These are phyloP conservation scores for Geotrichum klebahnii DNA, from an alignment of 1,139 yeast species.

Conservation along the genomic window DNA sequence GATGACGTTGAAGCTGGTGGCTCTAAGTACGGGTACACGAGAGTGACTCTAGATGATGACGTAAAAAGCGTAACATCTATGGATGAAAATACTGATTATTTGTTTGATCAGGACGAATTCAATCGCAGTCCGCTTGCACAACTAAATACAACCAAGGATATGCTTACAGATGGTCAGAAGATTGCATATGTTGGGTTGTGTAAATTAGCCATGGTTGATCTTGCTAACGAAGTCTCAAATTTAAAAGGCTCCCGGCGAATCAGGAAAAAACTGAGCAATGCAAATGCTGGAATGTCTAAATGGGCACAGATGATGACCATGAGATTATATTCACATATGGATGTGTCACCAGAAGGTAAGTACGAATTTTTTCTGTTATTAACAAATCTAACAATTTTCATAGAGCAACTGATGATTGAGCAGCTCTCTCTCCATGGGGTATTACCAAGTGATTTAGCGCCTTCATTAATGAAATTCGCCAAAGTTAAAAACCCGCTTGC, in stretches of 20 bases:
- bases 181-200: slow-evolving; percentile 89
- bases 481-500: slow-evolving; percentile 34
- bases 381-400: slow-evolving; percentile 5
- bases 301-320: slow-evolving; percentile 79
- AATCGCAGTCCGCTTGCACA: slow-evolving; percentile 57
- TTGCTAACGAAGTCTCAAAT: slow-evolving; percentile 74
- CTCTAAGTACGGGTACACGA: slow-evolving; percentile 64
- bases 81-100: slow-evolving; percentile 77
- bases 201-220: slow-evolving; percentile 67
- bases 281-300: slow-evolving; percentile 75
- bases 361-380: neutral
- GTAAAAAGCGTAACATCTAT: slow-evolving; percentile 62
- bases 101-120: slow-evolving; percentile 53
- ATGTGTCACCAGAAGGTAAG: slow-evolving; percentile 50
- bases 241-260: slow-evolving; percentile 52
- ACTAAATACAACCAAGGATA: slow-evolving; percentile 70
- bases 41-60: slow-evolving; percentile 87
- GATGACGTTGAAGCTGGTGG: slow-evolving; percentile 30
- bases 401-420: slow-evolving; percentile 82
- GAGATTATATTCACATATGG: slow-evolving; percentile 78
- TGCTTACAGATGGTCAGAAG: slow-evolving; percentile 78
- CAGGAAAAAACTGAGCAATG: slow-evolving; percentile 50
- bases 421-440: slow-evolving; percentile 81
- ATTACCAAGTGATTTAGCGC: slow-evolving; percentile 63
- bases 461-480: slow-evolving; percentile 41